Evolutionary conservation across 2,329 filamentous ascomycete species (phyloP).

Genomic region (Cyphellophora attinorum): DNA sequence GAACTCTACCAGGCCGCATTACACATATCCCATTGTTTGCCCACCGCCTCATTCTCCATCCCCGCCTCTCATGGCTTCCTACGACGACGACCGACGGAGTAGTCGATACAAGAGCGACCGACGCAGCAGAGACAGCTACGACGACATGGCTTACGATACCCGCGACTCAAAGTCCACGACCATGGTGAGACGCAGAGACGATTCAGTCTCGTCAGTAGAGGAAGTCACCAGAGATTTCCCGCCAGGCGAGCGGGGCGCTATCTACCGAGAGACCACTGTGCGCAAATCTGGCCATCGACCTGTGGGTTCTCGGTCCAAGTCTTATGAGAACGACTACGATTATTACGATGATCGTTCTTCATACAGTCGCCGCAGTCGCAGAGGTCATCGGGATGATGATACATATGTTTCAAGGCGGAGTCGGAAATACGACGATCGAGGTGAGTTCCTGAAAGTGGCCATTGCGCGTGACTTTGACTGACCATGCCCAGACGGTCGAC

Average conservation of each 20-base stretch:
- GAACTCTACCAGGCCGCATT: constrained; percentile 10
- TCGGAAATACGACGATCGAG: constrained; percentile 21
- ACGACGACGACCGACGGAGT: constrained; percentile 46
- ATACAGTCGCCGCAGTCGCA: constrained; percentile 6
- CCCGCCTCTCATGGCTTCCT: constrained; percentile 26
- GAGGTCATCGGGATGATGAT: constrained; percentile 37
- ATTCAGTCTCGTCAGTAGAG: constrained; percentile 67
- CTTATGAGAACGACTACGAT: constrained; percentile 23
- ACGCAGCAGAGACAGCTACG: constrained; percentile 15
- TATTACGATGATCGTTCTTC: constrained; percentile 31
- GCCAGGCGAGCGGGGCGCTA: constrained; percentile 47
- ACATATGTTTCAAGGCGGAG: constrained; percentile 21
- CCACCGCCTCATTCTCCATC: constrained; percentile 4
- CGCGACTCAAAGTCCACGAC: constrained; percentile 15
- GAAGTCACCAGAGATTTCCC: constrained; percentile 79
- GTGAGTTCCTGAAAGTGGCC: too few species aligned
- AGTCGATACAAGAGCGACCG: constrained; percentile 30
- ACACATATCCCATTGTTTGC: constrained; percentile 1
- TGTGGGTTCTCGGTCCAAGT: constrained; percentile 23
- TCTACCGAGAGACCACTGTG: constrained; percentile 22
- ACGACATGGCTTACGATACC: constrained; percentile 16
- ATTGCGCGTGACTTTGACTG: neutral
- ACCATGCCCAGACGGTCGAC: constrained; percentile 18
- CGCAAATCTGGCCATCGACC: constrained; percentile 25
- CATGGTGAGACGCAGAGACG: constrained; percentile 45